Base-by-base conservation (phyloP, 148 eudicot species). In the Rhododendron ovatum region DNA sequence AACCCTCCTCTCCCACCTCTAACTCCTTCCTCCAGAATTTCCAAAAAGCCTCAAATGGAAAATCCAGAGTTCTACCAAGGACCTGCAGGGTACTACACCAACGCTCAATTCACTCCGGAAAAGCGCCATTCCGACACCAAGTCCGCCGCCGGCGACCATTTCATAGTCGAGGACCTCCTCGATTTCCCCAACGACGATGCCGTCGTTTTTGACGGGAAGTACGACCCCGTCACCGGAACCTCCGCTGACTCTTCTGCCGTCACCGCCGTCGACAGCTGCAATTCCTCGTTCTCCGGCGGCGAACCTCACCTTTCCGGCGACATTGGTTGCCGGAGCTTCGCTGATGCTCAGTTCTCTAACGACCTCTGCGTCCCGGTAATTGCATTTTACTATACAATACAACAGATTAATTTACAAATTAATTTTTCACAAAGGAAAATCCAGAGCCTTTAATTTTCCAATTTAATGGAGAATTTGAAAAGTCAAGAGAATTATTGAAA, bases 161-260 rank as follows among this genome's bases (percentile, higher is more conserved):
- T 96, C 83, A 73, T 88, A 37, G 90, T 96, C 37, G 99, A 96
- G 0, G 99, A 96, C 90, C 98, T 96, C 80, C 92, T 96, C 4
- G 93, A 94, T 86, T 93, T 94, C 88, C 93, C 98, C 3, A 91
- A 90, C 37, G 98, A 94, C 17, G 98, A 94, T 26, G 88, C 41
- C 28, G 85, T 84, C 37, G 85, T 81, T n/a, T 37, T 81, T 1
- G 90, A 87, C 26, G 91, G 67, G 43, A 83, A 77, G 26, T 39
- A 71, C 39, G 88, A 89, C 39, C 85, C 82, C 17, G n/a, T 78
- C 47, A 77, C 75, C 9, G 92, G 90, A 14, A 85, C 86, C 22
- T 92, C 96, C 22, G 74, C 91, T 0, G 94, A 91, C 18, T 89
- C 93, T 50, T 92, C 96, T 84, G 37, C 87, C 57, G 89, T 88